Base-by-base conservation (phyloP, 129 eudicot species). In the Lonicera japonica region DNA sequence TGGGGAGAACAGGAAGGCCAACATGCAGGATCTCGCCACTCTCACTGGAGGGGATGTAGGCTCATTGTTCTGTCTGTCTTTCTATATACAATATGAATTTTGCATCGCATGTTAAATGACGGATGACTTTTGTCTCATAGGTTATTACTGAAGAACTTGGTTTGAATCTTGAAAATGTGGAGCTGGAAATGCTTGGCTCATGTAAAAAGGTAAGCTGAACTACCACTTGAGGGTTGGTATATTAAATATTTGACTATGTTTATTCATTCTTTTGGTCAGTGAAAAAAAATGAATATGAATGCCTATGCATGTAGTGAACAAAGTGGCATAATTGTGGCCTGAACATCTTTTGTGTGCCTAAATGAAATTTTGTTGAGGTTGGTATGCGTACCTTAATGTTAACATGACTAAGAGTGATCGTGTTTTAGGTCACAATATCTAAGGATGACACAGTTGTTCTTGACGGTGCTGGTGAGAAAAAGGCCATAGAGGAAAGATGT, bases 401-500 rank as follows among this genome's bases (percentile, higher is more conserved):
- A 38, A 4, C 10, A 38, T 38, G 43, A 38, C 43, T 38, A 38
- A 38, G n/a, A 3, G 50, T 38, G 5, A 5, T 54, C 29, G 52
- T 46, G 21, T 48, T 63, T 13, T 64, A 89, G 96, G 83, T 80
- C 23, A 85, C 96, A 5, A 74, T 83, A 56, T 82, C 95, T 0
- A n/a, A n/a, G n/a, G n/a, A n/a, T n/a, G n/a, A n/a, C n/a, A n/a
- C n/a, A n/a, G n/a, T n/a, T n/a, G n/a, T 89, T 22, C 95, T 89
- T 63, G 95, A 86, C 64, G 97, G 97, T 60, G 86, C 95, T 40
- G 97, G 97, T 73, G 95, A 77, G 58, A 89, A 85, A 74, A 82
- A 82, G 75, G 56, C 83, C 24, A 82, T 89, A 18, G 96, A 89
- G 70, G 95, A 82, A 69, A 77, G 96, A 62, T 89, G 95, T 51